Conservation (phyloP, 768 basidiomycete species). For the Gelatoporia subvermispora region DNA sequence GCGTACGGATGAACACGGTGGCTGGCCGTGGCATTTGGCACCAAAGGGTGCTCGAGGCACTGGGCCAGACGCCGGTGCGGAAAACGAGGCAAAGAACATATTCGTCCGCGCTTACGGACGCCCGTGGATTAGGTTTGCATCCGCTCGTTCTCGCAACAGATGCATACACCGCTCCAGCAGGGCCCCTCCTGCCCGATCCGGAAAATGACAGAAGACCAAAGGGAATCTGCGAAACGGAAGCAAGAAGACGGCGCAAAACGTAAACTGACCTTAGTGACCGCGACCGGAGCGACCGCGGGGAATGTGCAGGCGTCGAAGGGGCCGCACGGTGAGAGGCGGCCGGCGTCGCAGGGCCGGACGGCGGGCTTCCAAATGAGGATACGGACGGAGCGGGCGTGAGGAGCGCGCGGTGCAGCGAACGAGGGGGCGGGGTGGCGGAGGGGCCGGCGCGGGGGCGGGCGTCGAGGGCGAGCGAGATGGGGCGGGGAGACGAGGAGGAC, state of each 20-base stretch:
- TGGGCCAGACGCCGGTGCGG: too few relatives aligned
- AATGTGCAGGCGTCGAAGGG: constrained; percentile 17
- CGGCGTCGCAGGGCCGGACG: neutral
- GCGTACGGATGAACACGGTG: too few relatives aligned
- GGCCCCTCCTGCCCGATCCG: neutral
- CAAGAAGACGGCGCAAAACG: constrained; percentile 6
- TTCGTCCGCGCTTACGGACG: too few relatives aligned
- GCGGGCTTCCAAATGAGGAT: constrained; percentile 13
- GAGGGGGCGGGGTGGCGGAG: constrained; percentile 12
- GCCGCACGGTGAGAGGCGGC: constrained; percentile 7
- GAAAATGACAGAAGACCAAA: constrained; percentile 4
- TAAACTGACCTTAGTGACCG: constrained; percentile 17
- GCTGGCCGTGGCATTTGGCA: too few relatives aligned
- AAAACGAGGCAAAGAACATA: neutral
- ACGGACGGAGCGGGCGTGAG: constrained; percentile 12
- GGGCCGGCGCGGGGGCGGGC: constrained; percentile 12
- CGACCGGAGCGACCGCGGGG: constrained; percentile 15
- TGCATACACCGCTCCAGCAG: neutral
- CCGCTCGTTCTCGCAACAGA: too few relatives aligned
- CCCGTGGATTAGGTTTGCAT: constrained; percentile 12
- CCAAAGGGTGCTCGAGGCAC: too few relatives aligned
- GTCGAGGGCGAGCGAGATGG: constrained; percentile 17
- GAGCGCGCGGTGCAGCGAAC: constrained; percentile 6
- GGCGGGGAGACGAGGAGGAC: constrained; percentile 17
- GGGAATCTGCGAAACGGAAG: constrained; percentile 9